Percentiles rank a stretch among this genome's conserved stretches.
phyloP scores from a whole-genome alignment of 139 green algal species.

The Mesostigma viride region DNA sequence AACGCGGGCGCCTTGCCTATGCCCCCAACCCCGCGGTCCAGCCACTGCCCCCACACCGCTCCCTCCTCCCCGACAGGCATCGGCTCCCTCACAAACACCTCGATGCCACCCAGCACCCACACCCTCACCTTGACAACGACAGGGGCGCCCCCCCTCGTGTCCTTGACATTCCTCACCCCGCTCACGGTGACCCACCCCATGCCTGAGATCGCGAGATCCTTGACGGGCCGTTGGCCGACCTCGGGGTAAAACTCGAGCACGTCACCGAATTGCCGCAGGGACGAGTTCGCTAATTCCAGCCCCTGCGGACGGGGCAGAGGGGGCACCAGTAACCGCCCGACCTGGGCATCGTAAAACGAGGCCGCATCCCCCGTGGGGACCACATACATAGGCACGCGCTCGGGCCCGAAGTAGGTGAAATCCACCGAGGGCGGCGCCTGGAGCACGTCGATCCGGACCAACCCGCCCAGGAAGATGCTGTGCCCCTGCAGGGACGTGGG shows the following conservation, averaged over 20 bases:
- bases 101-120: constrained; percentile 64
- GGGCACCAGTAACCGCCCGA: background rate
- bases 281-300: no score
- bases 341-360: constrained; percentile 18
- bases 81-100: constrained; percentile 71
- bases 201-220: constrained; percentile 27
- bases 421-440: constrained; percentile 19
- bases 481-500: background rate
- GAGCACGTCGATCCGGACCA: constrained; percentile 26
- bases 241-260: background rate
- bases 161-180: background rate
- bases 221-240: constrained; percentile 11
- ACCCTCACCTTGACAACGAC: constrained; percentile 38
- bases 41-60: constrained; percentile 14
- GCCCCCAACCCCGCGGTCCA: no score
- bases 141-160: background rate
- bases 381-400: background rate
- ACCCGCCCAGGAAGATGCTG: constrained; percentile 23
- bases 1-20: no score
- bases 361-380: constrained; percentile 14
- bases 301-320: background rate
- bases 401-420: constrained; percentile 24
- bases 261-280: no score
- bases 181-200: constrained; percentile 9
- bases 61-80: constrained; percentile 44